These are phyloP conservation scores for Ustulina deusta DNA, from an alignment of 2,329 filamentous ascomycete genomes.

Conservation along the genomic window DNA sequence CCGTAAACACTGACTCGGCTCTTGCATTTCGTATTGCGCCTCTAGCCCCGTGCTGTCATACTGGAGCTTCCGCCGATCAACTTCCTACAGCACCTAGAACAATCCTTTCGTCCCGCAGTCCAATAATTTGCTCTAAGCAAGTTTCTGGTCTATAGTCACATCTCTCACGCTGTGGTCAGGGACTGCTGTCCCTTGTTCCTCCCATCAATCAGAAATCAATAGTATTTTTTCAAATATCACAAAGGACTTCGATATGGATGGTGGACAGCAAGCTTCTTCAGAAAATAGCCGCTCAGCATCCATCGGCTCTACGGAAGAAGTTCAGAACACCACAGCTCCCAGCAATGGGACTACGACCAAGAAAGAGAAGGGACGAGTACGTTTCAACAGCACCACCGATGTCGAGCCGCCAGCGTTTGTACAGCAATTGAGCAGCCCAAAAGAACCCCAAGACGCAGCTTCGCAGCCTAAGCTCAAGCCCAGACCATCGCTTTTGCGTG, in stretches of 20 bases:
- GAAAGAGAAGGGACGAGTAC: conserved; percentile 61
- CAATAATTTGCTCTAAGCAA: conserved; percentile 8
- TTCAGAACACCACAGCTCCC: conserved; percentile 11
- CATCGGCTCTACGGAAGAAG: conserved; percentile 7
- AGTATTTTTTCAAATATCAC: conserved; percentile 2
- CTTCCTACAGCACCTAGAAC: conserved; percentile 3
- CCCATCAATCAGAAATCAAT: background rate
- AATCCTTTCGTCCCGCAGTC: background rate
- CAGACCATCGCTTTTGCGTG: conserved; percentile 58
- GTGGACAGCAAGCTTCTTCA: conserved; percentile 10
- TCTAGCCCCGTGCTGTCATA: conserved; percentile 2
- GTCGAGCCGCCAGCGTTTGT: conserved; percentile 46
- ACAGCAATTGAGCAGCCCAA: conserved; percentile 38
- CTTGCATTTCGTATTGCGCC: conserved; percentile 12
- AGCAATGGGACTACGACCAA: conserved; percentile 22
- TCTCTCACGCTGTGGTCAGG: conserved; percentile 6
- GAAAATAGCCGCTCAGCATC: conserved; percentile 27
- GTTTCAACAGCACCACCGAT: conserved; percentile 62
- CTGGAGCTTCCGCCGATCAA: background rate
- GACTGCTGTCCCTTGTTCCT: background rate
- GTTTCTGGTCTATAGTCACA: conserved; percentile 4
- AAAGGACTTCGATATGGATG: conserved; percentile 30
- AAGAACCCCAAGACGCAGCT: conserved; percentile 32
- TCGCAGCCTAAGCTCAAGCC: conserved; percentile 47
- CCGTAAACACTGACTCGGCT: conserved; percentile 5